Evolutionary conservation across 2,329 filamentous ascomycete species (phyloP).

Genomic region (Colletotrichum chrysophilum): DNA sequence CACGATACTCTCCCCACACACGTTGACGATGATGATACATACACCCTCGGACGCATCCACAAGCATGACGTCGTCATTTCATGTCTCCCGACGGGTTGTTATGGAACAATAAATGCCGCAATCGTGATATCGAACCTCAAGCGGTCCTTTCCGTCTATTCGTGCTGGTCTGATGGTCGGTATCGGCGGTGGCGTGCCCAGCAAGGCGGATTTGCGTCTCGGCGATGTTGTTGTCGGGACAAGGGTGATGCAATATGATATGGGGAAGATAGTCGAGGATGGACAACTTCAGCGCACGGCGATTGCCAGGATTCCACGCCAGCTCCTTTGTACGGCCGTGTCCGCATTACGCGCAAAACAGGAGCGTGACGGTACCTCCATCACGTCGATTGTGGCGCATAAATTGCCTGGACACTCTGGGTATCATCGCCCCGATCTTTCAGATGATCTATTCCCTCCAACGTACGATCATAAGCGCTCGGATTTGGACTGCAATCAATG

Average conservation of each 20-base stretch:
- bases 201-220: conserved; percentile 18
- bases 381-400: neutral
- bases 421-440: neutral
- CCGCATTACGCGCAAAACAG: conserved; percentile 6
- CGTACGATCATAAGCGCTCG: neutral
- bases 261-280: conserved; percentile 15
- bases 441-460: neutral
- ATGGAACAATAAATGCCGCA: neutral
- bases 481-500: neutral
- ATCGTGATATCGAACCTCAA: conserved; percentile 14
- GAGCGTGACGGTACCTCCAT: neutral
- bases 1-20: neutral
- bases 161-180: conserved; percentile 27
- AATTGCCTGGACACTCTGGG: fast-evolving
- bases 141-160: conserved; percentile 14
- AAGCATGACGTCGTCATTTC: neutral
- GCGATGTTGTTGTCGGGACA: conserved; percentile 25
- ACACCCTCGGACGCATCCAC: neutral
- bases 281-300: conserved; percentile 12
- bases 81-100: neutral
- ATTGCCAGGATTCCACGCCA: neutral
- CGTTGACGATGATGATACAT: neutral
- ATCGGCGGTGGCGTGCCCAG: conserved; percentile 31
- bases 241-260: conserved; percentile 25
- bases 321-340: neutral